Evolutionary conservation across 2,329 filamentous ascomycete species (phyloP).

Genomic region (Pseudogymnoascus sp.): DNA sequence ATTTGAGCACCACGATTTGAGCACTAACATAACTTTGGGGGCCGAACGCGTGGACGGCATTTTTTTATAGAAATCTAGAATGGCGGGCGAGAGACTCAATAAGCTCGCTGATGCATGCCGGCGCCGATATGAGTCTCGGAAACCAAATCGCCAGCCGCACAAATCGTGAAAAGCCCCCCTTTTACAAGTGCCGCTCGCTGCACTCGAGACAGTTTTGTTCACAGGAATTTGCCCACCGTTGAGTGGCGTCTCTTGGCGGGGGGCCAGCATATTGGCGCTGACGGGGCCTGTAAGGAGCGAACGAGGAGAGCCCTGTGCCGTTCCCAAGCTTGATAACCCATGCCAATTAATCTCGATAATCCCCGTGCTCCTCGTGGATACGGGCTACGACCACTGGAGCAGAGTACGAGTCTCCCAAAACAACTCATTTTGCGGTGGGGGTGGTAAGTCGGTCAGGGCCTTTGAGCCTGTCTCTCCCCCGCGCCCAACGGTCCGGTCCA

Average conservation of each 20-base stretch:
- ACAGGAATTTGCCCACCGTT: constrained; percentile 4
- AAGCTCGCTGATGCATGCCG: background rate
- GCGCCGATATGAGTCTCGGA: background rate
- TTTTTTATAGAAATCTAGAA: background rate
- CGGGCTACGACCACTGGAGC: background rate
- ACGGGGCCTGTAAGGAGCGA: background rate
- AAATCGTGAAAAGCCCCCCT: background rate
- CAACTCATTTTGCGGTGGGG: background rate
- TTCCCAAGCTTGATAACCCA: background rate
- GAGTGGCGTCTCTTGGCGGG: constrained; percentile 4
- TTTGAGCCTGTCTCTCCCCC: constrained; percentile 5
- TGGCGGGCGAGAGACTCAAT: background rate
- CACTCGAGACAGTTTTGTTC: constrained; percentile 6
- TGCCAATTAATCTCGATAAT: constrained; percentile 8
- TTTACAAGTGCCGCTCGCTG: constrained; percentile 1
- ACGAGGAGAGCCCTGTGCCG: background rate
- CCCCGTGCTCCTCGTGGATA: constrained; percentile 2
- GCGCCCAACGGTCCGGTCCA: background rate
- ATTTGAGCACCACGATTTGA: background rate
- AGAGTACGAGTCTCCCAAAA: background rate
- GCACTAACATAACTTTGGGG: background rate
- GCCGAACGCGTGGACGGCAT: background rate
- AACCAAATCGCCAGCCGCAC: background rate
- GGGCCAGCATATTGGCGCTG: background rate
- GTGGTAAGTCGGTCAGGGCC: background rate